Conservation (phyloP, 805 yeast genomes). For the Komagataella populi region DNA sequence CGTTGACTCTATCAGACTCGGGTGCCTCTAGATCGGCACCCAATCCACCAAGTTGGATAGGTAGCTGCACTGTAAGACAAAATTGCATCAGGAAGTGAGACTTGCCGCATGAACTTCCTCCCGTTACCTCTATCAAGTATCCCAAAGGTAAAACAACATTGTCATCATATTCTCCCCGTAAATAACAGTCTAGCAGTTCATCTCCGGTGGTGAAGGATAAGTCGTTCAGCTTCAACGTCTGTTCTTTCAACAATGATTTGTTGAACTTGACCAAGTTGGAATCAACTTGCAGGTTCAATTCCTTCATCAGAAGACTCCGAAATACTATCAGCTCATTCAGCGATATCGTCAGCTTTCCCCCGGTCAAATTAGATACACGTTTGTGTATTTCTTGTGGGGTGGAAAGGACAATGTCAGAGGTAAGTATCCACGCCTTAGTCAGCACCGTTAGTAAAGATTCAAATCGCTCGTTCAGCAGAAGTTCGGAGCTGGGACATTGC, state of each 20-base stretch:
- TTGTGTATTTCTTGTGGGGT: neutral
- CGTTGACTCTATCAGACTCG: neutral
- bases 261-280: neutral
- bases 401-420: neutral
- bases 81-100: slow-evolving; percentile 67
- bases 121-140: slow-evolving; percentile 61
- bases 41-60: slow-evolving; percentile 31
- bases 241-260: neutral
- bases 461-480: slow-evolving; percentile 3
- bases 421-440: neutral
- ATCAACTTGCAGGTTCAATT: neutral
- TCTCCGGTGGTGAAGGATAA: slow-evolving; percentile 40
- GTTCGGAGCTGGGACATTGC: slow-evolving; percentile 5
- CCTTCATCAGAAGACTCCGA: neutral
- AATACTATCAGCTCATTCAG: neutral
- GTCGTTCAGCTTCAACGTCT: neutral
- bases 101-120: slow-evolving; percentile 79
- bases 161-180: slow-evolving; percentile 35
- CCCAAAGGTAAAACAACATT: slow-evolving; percentile 24
- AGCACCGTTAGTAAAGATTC: neutral
- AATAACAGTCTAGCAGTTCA: slow-evolving; percentile 27
- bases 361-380: neutral
- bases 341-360: neutral
- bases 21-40: slow-evolving; percentile 7
- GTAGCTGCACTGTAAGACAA: slow-evolving; percentile 42